phyloP scores from a whole-genome alignment of 345 rosid species.

The Balakata baccata region DNA sequence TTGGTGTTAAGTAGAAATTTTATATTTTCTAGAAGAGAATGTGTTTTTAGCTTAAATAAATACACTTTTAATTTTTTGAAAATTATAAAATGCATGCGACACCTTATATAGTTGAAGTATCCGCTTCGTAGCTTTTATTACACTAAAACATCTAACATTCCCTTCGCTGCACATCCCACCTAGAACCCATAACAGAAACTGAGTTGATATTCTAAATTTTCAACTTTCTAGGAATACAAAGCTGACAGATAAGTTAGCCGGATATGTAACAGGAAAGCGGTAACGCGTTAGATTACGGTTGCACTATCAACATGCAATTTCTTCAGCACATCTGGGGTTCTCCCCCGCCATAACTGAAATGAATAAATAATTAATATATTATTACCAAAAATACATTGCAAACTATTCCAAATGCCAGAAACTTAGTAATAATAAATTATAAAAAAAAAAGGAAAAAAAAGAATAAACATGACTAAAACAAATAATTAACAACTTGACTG shows the following conservation, averaged over 20 bases:
- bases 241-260: background rate
- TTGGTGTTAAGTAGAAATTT: too few species aligned
- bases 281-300: background rate
- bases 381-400: background rate
- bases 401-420: background rate
- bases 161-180: background rate
- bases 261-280: background rate
- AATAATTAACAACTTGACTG: background rate
- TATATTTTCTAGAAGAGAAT: too few species aligned
- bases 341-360: background rate
- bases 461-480: background rate
- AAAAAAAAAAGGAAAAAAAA: background rate
- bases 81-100: too few species aligned
- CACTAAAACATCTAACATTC: background rate
- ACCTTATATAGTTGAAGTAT: too few species aligned
- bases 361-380: background rate
- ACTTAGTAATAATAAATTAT: too few species aligned
- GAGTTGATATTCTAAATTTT: background rate
- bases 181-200: background rate
- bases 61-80: too few species aligned
- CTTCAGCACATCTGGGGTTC: background rate
- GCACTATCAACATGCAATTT: background rate
- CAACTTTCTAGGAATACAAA: background rate
- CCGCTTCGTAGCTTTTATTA: background rate
- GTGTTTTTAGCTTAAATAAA: too few species aligned